Base-by-base conservation (phyloP, 2,329 filamentous ascomycete species). In the Pseudopyrenochaeta lycopersici region DNA sequence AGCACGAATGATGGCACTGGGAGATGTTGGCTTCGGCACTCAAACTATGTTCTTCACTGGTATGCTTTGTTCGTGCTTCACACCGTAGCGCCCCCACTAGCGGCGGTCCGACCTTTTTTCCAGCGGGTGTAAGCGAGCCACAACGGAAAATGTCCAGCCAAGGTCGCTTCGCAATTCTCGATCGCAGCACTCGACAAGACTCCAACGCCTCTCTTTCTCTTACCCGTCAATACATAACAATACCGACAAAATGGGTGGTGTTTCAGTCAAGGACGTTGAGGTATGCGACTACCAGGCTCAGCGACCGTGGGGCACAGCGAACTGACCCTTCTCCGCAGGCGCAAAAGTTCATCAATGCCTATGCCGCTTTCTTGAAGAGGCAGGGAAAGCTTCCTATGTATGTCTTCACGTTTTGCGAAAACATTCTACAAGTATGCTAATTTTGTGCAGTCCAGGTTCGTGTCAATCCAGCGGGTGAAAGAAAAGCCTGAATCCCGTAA, bases 301-400 rank as follows among this genome's bases (percentile, higher is more conserved):
- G 43, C 35, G 35, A 38, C 36, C 36, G n/a, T 4, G 18, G 21
- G 36, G 17, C 38, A 40, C 56, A 51, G 35, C 46, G 30, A 40
- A 52, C 49, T 54, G 39, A 62, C 58, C 50, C 35, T 36, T 41
- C 49, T 36, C 44, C 41, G 15, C 82, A 90, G 88, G 89, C 90
- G 81, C 90, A 92, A 81, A 91, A 93, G 84, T 95, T 95, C 86
- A 93, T 95, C 83, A 82, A 85, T 73, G 85, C 90, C 78, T 96
- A 95, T 80, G 85, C 90, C 78, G 89, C 87, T 76, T 96, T 95
- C 88, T 82, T 96, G 87, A 95, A 95, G 90, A 88, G 91, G 76
- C 91, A 95, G 85, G 91, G 91, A 83, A 94, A 94, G 85, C 90
- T 95, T 72, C 90, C 90, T 78, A 91, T 94, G 71, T 75, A 72